Conservation (phyloP, 345 rosid species). For the Acer yangbiense region DNA sequence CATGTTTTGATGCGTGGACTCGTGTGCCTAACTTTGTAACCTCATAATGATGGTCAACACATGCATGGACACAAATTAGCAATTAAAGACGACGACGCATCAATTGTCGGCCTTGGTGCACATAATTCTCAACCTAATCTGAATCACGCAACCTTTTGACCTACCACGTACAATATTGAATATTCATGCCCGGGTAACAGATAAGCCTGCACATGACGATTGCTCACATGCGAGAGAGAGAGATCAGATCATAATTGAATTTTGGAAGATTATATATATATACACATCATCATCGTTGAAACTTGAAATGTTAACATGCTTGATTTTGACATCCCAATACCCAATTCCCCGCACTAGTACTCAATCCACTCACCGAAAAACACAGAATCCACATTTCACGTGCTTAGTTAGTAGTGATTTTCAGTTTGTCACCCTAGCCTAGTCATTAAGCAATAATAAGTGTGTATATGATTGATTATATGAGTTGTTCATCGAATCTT, state of each 20-base stretch:
- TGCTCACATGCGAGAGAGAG: not conserved
- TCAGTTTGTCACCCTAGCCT: no score
- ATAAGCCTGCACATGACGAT: not conserved
- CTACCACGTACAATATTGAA: not conserved
- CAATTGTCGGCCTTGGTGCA: not conserved
- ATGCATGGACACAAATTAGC: not conserved
- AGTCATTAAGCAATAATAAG: not conserved
- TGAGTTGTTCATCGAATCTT: no score
- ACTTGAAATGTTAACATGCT: not conserved
- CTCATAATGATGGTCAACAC: not conserved
- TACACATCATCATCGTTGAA: not conserved
- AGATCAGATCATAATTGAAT: not conserved
- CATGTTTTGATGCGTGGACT: not conserved
- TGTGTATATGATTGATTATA: no score
- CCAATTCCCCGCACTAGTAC: not conserved
- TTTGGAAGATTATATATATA: not conserved
- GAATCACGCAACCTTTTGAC: constrained; percentile 3
- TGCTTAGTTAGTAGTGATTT: not conserved
- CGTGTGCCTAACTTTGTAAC: not conserved
- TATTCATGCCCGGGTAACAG: not conserved
- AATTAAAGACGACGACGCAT: constrained; percentile 1
- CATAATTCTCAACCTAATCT: not conserved
- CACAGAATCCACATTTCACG: not conserved
- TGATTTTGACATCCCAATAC: not conserved
- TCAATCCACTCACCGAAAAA: no score